phyloP scores from a whole-genome alignment of 352 stramenopile species.

The Elongisporangium prolatum region DNA sequence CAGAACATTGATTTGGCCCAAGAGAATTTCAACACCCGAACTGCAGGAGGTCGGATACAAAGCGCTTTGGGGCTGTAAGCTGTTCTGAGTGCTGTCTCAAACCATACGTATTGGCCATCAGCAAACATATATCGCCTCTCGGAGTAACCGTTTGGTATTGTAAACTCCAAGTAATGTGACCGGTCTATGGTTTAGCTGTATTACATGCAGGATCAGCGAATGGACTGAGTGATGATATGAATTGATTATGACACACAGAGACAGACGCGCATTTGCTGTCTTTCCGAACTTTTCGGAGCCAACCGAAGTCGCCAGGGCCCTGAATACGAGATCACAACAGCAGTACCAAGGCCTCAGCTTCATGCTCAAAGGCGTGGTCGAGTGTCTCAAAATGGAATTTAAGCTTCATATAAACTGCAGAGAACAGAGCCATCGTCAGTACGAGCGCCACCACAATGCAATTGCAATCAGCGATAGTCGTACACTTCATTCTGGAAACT shows the following conservation, averaged over 20 bases:
- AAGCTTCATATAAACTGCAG: conserved; percentile 83
- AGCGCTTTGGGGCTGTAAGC: too few species aligned
- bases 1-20: too few species aligned
- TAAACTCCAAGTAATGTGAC: too few species aligned
- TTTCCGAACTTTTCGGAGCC: neutral
- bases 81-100: too few species aligned
- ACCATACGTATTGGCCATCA: too few species aligned
- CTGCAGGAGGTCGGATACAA: too few species aligned
- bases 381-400: conserved; percentile 11
- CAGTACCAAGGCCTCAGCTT: neutral
- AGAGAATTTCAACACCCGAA: too few species aligned
- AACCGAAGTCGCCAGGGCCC: neutral
- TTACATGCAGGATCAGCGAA: neutral
- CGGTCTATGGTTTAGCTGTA: neutral
- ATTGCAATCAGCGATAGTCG: conserved; percentile 12
- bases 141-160: too few species aligned
- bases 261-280: neutral
- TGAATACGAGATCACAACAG: neutral
- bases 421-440: neutral
- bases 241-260: neutral
- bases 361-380: neutral
- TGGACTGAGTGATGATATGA: neutral
- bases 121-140: too few species aligned
- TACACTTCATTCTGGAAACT: conserved; percentile 92
- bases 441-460: conserved; percentile 8